Conservation (phyloP, 495 filamentous ascomycete genomes). For the Neurospora hispaniola region DNA sequence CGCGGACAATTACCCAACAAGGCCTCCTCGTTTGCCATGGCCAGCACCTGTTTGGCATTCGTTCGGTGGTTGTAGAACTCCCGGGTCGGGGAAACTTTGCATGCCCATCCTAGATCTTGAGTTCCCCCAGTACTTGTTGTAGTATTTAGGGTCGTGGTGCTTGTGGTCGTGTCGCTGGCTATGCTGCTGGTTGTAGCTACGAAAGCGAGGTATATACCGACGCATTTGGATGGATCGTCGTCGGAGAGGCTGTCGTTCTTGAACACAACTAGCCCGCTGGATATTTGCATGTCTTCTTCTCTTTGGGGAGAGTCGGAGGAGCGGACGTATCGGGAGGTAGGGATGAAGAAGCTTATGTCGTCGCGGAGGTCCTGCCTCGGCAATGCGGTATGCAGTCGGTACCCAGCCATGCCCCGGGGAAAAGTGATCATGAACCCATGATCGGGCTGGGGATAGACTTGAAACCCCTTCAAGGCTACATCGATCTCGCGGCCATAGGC, state of each 20-base stretch:
- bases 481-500: slow-evolving; percentile 17
- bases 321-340: background rate
- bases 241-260: background rate
- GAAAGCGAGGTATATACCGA: background rate
- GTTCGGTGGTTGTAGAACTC: background rate
- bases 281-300: background rate
- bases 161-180: background rate
- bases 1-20: background rate
- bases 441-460: slow-evolving; percentile 1
- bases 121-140: background rate
- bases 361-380: slow-evolving; percentile 3
- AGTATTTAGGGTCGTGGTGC: background rate
- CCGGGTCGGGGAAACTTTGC: background rate
- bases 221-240: background rate
- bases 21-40: background rate
- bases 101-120: background rate
- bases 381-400: slow-evolving; percentile 4
- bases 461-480: slow-evolving; percentile 15
- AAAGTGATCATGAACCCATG: slow-evolving; percentile 16
- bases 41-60: background rate
- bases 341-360: slow-evolving; percentile 16
- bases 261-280: background rate
- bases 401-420: slow-evolving; percentile 12
- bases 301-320: background rate
- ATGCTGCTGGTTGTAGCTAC: background rate